These are phyloP conservation scores for Phyllostachys edulis DNA, from an alignment of 176 grass and related monocot species.

Conservation along the genomic window DNA sequence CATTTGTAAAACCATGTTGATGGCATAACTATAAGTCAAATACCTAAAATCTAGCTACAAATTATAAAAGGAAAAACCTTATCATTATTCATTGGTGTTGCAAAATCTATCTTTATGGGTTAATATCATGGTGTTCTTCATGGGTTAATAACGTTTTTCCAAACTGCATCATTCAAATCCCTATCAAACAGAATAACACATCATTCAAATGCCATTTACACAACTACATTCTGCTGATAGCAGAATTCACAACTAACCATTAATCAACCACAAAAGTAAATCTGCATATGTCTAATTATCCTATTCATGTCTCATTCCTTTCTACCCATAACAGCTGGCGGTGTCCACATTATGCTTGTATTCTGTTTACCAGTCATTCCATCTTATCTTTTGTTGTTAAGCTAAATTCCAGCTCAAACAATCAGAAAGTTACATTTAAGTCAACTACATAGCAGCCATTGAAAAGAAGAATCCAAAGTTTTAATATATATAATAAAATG, in stretches of 20 bases:
- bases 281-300: neutral
- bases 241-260: neutral
- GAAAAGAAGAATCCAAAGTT: neutral
- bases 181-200: neutral
- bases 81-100: neutral
- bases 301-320: neutral
- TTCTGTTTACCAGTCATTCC: neutral
- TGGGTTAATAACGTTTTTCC: neutral
- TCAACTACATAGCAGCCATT: neutral
- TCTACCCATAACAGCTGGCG: neutral
- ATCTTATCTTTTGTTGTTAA: neutral
- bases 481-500: neutral
- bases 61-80: neutral
- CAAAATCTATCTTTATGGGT: neutral
- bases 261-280: conserved; percentile 1
- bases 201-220: neutral
- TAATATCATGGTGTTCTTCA: neutral
- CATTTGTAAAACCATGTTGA: neutral
- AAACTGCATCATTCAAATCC: neutral
- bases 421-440: neutral
- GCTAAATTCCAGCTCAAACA: conserved; percentile 14
- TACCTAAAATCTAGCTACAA: conserved; percentile 9
- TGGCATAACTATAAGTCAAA: neutral
- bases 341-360: conserved; percentile 6
- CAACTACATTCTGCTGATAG: neutral